Evolutionary conservation across 306 rosid species (phyloP).

Genomic region (Trifolium repens): DNA sequence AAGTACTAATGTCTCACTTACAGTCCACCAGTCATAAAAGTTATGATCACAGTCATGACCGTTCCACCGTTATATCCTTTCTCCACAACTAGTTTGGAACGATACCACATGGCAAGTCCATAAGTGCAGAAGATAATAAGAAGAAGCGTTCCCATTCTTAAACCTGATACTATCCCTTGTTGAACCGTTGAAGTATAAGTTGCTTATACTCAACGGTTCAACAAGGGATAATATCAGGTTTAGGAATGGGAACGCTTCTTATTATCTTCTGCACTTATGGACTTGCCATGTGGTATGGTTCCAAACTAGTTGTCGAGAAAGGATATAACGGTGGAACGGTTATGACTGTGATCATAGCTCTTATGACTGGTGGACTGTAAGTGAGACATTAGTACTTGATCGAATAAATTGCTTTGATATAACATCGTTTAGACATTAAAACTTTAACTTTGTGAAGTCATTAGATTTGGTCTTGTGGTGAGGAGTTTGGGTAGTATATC

Average conservation of each 20-base stretch:
- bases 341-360: slow-evolving; percentile 62
- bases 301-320: slow-evolving; percentile 63
- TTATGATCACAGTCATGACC: slow-evolving; percentile 64
- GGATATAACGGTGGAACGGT: slow-evolving; percentile 82
- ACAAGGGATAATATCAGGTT: slow-evolving; percentile 76
- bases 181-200: slow-evolving; percentile 54
- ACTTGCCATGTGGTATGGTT: slow-evolving; percentile 89
- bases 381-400: slow-evolving; percentile 31
- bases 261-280: slow-evolving; percentile 71
- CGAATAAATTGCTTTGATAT: background rate
- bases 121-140: slow-evolving; percentile 64
- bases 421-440: background rate
- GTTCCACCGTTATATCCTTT: slow-evolving; percentile 76
- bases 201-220: slow-evolving; percentile 60
- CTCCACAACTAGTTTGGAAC: slow-evolving; percentile 70
- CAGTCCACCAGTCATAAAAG: slow-evolving; percentile 88
- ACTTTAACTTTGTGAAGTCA: no score
- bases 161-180: slow-evolving; percentile 76
- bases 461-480: no score
- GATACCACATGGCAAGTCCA: slow-evolving; percentile 88
- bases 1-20: slow-evolving; percentile 45
- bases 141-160: slow-evolving; percentile 61
- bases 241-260: slow-evolving; percentile 58
- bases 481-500: no score
- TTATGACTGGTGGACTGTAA: slow-evolving; percentile 91